phyloP scores from a whole-genome alignment of 257 asterid species.

The Scutellaria baicalensis region DNA sequence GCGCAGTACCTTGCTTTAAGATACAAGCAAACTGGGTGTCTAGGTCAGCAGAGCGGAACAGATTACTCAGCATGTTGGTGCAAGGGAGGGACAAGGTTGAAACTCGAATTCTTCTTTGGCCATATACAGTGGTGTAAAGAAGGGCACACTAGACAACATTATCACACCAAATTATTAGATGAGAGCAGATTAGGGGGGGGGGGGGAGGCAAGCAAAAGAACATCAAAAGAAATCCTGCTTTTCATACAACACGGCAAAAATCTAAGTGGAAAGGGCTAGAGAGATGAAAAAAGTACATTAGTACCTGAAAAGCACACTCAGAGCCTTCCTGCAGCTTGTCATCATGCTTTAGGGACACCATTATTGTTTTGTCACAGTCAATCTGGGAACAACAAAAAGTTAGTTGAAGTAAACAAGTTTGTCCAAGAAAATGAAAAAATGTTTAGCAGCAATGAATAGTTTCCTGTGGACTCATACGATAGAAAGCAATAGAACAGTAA shows the following conservation, averaged over 20 bases:
- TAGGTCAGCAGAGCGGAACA: constrained; percentile 93
- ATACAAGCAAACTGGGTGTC: constrained; percentile 93
- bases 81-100: constrained; percentile 92
- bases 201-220: neutral
- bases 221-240: neutral
- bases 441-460: neutral
- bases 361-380: constrained; percentile 93
- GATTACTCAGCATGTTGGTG: constrained; percentile 84
- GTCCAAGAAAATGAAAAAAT: neutral
- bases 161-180: constrained; percentile 19
- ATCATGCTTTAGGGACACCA: constrained; percentile 91
- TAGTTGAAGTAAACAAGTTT: constrained; percentile 1
- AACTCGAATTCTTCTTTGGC: constrained; percentile 96
- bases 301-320: constrained; percentile 95
- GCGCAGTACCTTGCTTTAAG: constrained; percentile 67
- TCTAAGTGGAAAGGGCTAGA: neutral
- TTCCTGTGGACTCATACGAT: neutral
- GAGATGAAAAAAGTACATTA: neutral
- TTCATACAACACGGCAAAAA: constrained; percentile 1
- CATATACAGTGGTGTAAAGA: constrained; percentile 88
- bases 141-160: constrained; percentile 70
- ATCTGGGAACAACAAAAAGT: constrained; percentile 44
- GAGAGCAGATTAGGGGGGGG: neutral
- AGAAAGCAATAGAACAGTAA: neutral
- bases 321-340: constrained; percentile 97